phyloP scores from a whole-genome alignment of 164 flowering plant species.

The Sedum album region DNA sequence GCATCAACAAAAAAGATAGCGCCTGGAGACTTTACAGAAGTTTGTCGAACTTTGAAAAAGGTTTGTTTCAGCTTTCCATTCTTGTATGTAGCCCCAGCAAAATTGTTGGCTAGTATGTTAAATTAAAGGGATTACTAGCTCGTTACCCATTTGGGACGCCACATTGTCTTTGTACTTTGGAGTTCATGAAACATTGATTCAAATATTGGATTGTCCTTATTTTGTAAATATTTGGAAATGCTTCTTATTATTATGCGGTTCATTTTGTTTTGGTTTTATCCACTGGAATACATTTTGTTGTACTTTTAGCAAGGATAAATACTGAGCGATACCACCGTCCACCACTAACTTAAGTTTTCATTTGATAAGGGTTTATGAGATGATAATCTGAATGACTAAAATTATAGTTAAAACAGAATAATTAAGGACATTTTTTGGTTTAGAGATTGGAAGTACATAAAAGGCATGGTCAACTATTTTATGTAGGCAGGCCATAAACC shows the following conservation, averaged over 20 bases:
- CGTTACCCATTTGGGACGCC: neutral
- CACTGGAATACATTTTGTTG: neutral
- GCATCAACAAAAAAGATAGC: constrained; percentile 88
- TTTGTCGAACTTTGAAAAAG: constrained; percentile 88
- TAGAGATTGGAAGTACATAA: neutral
- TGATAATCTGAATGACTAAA: no score
- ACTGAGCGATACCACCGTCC: no score
- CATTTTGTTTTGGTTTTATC: no score
- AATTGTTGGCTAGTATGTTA: neutral
- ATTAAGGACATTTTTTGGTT: neutral
- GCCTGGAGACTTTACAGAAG: constrained; percentile 93
- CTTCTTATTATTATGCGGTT: no score
- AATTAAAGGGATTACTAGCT: neutral
- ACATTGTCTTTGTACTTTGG: neutral
- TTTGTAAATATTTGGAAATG: no score
- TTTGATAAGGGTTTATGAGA: neutral
- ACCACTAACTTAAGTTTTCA: no score
- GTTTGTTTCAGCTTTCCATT: constrained; percentile 21
- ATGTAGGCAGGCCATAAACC: neutral
- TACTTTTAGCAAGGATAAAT: no score
- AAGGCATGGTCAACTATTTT: neutral
- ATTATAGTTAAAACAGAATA: no score
- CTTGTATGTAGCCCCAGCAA: neutral
- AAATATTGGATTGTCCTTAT: no score
- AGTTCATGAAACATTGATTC: no score